Base-by-base conservation (phyloP, 2,329 filamentous ascomycete genomes). In the Ceratocystis harringtonii region DNA sequence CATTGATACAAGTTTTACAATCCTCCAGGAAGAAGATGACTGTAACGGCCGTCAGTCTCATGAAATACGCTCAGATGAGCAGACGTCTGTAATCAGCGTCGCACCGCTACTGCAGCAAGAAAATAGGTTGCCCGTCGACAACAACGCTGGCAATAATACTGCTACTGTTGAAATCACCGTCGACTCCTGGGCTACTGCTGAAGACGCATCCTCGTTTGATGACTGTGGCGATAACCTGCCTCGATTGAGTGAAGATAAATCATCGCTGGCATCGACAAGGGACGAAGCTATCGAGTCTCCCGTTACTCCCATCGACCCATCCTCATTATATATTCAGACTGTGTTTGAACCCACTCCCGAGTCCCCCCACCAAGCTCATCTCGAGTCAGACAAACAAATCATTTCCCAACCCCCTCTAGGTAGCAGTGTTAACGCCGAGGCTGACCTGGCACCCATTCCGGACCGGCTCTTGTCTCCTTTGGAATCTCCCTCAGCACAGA, bases 141-240 rank as follows among this genome's bases (percentile, higher is more conserved):
- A 25, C 5, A 60, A 44, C 12, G 15, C 50, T 12, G 10, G 30
- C 4, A 30, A 25, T 28, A 44, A 36, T n/a, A 41, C 36, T 2
- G 25, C 36, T 25, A 50, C 63, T n/a, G 7, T 48, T 30, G 63
- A 64, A 44, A 60, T 61, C 3, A 25, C 36, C 15, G 30, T 65
- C 48, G 66, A 65, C 62, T 60, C 66, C 36, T 65, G 66, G 66
- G 63, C 66, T 36, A 12, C 55, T 61, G 66, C 57, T 8, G 41
- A 55, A 7, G 58, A 36, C n/a, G 63, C 58, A 43, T 60, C 63
- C 25, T n/a, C 43, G 25, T 65, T 63, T 43, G 55, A 32, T 10
- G 19, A 25, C 41, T 30, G 48, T 28, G 41, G 58, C 61, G 66
- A 65, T 7, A 52, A 19, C 45, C 45, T 17, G 22, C 52, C 52